Base-by-base conservation (phyloP, 1,284 basidiomycete species). In the Papiliotrema nemorosa region DNA sequence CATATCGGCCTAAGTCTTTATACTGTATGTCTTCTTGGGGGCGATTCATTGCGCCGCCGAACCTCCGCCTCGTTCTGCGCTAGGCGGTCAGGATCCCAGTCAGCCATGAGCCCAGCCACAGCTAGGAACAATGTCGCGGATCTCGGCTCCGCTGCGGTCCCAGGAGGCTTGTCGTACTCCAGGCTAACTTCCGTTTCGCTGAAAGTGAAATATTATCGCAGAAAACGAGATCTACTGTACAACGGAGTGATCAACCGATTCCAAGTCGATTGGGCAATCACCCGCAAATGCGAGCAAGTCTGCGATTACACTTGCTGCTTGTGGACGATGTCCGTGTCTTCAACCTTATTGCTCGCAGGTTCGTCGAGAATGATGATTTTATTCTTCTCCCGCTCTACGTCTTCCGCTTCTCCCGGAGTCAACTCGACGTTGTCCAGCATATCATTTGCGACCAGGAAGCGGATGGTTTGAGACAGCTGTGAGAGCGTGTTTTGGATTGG, bases 401-500 rank as follows among this genome's bases (percentile, higher is more conserved):
- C 81, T 22, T 81, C 78, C 2, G 87, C 86, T 64, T 91, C 82
- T 0, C 93, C 94, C 13, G 86, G 84, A 40, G 80, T 80, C 20
- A 87, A 73, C 73, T 97, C 94, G 1, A 97, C 90, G 42, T 82
- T 81, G 41, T 81, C 76, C 14, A 98, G 77, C 76, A 94, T 93
- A 63, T 91, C 84, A 62, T 98, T 98, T 56, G 90, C 87, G 2
- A 90, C 90, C 14, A 97, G 74, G 73, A 97, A 98, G 29, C 84
- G 84, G 63, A 97, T 88, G 2, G 88, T 89, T 73, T 97, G 94
- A 0, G 91, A 90, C 2, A 97, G 78, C 70, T 96, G 93, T 2
- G 89, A 90, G 4, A 96, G 81, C 0, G 94, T 93, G 64, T 90
- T 82, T 25, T 85, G 83, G 44, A 97, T 91, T 66, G 97, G 93